phyloP scores from a whole-genome alignment of 228 moss, liverwort and hornwort genomes.

The Sphagnum magellanicum region DNA sequence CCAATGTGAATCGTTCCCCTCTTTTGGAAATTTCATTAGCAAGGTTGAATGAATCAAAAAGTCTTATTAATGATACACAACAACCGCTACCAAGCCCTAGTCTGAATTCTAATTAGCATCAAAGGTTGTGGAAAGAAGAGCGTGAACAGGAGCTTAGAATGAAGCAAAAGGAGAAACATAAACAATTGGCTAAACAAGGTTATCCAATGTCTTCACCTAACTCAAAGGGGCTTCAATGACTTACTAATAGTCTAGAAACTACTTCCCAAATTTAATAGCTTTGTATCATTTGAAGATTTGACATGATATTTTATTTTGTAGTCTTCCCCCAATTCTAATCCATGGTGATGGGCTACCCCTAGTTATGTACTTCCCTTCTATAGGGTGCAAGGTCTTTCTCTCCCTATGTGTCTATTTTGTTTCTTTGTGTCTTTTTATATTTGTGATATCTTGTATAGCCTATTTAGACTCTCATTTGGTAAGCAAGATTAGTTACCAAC shows the following conservation, averaged over 20 bases:
- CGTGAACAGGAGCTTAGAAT: constrained; percentile 77
- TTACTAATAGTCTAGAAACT: constrained; percentile 32
- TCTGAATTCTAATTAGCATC: constrained; percentile 53
- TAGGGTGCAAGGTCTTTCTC: too few species aligned
- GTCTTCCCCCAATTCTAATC: too few species aligned
- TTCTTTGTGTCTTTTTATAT: too few species aligned
- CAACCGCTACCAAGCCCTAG: constrained; percentile 31
- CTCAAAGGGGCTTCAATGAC: constrained; percentile 33
- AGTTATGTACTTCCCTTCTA: too few species aligned
- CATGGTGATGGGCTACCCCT: too few species aligned
- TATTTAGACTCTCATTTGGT: too few species aligned
- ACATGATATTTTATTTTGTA: too few species aligned
- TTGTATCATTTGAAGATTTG: not conserved
- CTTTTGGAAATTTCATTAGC: constrained; percentile 68
- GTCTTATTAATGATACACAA: constrained; percentile 21
- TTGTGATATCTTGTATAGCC: too few species aligned
- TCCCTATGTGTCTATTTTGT: too few species aligned
- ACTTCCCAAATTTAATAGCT: constrained; percentile 20
- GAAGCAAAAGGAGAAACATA: constrained; percentile 88
- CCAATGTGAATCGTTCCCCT: constrained; percentile 30
- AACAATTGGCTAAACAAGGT: constrained; percentile 44
- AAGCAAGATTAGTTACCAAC: too few species aligned
- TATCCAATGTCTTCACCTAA: constrained; percentile 35
- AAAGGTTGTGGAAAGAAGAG: constrained; percentile 83
- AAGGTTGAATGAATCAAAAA: constrained; percentile 65